Evolutionary conservation across 257 asterid genomes (phyloP), one percentile per base, ranked within the genome.

Genomic region (Ocimum tenuiflorum): DNA sequence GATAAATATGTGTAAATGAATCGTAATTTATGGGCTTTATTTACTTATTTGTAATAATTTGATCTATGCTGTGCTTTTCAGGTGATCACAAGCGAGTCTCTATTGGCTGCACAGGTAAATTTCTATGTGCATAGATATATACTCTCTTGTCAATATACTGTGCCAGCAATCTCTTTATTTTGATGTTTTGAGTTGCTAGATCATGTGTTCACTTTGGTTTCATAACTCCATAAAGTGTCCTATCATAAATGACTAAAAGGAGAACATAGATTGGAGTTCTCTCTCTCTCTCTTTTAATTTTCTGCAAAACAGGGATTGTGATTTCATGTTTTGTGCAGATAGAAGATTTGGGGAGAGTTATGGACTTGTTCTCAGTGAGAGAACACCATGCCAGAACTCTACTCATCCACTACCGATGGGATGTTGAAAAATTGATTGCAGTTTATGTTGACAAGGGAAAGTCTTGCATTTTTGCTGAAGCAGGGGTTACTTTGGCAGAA

Each of bases 361-460:
- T 86, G 92, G 97, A 91, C 45, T 77, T 91, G 82, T 67, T 91
- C 58, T 87, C 96, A 7, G 78, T 91, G 71, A 77, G 80, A 74
- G 96, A 91, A 70, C 96, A 88, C 75, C 92, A 86, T 74, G 96
- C 97, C 23, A 73, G 97, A 46, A 86, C 96, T 33, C 85, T 91
- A 48, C 95, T 91, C 60, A 88, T 91, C 72, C 88, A 88, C 73
- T 79, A 79, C 70, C 83, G 92, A 7, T 91, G 97, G 97, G 91
- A 91, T 69, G 89, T 84, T 42, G 95, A 85, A 71, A 85, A 80
- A 69, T 54, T 91, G 68, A 73, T 78, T 58, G 82, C 96, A 3
- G 81, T 84, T 60, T 83, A 79, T 69, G 96, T 86, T 43, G 97
- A 91, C 38, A 88, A 82, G 77, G 97, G 97, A 41, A 84, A 80